phyloP scores from a whole-genome alignment of 1,284 basidiomycete species.

The Cutaneotrichosporon daszewskae region DNA sequence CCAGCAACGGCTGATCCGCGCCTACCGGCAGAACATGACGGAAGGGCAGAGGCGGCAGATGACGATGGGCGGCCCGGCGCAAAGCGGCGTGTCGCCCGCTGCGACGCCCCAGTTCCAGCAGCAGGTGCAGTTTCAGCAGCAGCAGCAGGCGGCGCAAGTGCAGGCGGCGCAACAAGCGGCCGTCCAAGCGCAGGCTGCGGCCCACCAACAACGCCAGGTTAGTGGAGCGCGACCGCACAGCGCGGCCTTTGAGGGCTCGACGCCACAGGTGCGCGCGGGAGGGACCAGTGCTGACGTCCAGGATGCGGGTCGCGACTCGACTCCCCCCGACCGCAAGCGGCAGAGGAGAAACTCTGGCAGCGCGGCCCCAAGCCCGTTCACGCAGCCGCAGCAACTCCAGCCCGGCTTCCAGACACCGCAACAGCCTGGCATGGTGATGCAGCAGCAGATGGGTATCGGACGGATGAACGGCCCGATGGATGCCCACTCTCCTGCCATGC shows the following conservation, averaged over 20 bases:
- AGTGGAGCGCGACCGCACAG: constrained; percentile 20
- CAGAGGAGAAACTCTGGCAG: constrained; percentile 36
- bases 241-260: constrained; percentile 16
- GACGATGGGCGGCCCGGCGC: constrained; percentile 1
- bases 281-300: neutral
- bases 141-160: too few relatives aligned
- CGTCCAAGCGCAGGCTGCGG: constrained; percentile 9
- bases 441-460: constrained; percentile 14
- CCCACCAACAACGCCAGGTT: constrained; percentile 15
- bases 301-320: constrained; percentile 15
- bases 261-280: constrained; percentile 14
- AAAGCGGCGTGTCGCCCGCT: constrained; percentile 9
- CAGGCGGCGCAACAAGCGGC: too few relatives aligned
- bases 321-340: constrained; percentile 39
- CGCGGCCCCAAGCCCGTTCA: constrained; percentile 28
- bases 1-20: constrained; percentile 15
- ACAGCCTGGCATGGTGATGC: constrained; percentile 5
- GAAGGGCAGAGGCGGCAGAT: constrained; percentile 12
- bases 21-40: constrained; percentile 16
- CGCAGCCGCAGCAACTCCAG: constrained; percentile 22
- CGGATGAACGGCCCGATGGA: constrained; percentile 10
- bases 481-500: constrained; percentile 9
- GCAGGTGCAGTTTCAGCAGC: constrained; percentile 13
- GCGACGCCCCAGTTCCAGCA: constrained; percentile 13
- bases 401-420: constrained; percentile 11